Evolutionary conservation across 345 rosid genomes (phyloP).

Genomic region (Corchorus capsularis): DNA sequence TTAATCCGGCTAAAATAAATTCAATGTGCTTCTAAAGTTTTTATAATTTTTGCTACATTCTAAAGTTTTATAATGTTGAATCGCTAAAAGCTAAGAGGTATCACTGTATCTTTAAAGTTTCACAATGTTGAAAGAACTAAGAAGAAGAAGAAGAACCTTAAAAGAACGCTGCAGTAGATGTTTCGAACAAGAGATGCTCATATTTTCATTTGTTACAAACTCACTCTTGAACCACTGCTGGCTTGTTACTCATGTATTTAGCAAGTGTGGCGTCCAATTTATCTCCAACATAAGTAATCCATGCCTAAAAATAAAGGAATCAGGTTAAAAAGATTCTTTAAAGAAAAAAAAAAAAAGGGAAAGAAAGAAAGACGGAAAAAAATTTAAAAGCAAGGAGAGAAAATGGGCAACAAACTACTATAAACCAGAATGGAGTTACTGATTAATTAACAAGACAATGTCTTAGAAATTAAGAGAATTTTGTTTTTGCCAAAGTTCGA

Average conservation of each 20-base stretch:
- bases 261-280: slow-evolving; percentile 74
- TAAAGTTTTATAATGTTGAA: neutral
- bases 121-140: neutral
- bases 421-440: neutral
- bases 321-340: neutral
- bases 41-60: too few relatives aligned
- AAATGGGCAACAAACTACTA: neutral
- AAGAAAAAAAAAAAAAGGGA: neutral
- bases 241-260: slow-evolving; percentile 35
- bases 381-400: neutral
- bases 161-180: neutral
- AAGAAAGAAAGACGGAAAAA: neutral
- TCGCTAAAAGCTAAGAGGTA: neutral
- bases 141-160: slow-evolving; percentile 23
- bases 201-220: slow-evolving; percentile 16
- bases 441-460: neutral
- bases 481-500: neutral
- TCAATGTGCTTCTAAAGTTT: neutral
- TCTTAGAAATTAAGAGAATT: neutral
- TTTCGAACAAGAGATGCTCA: neutral
- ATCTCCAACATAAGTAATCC: slow-evolving; percentile 85
- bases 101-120: neutral
- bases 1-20: too few relatives aligned
- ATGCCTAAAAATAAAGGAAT: slow-evolving; percentile 50
- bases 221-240: slow-evolving; percentile 37